Evolutionary conservation across 768 basidiomycete genomes (phyloP).

Genomic region (Suillus brevipes): DNA sequence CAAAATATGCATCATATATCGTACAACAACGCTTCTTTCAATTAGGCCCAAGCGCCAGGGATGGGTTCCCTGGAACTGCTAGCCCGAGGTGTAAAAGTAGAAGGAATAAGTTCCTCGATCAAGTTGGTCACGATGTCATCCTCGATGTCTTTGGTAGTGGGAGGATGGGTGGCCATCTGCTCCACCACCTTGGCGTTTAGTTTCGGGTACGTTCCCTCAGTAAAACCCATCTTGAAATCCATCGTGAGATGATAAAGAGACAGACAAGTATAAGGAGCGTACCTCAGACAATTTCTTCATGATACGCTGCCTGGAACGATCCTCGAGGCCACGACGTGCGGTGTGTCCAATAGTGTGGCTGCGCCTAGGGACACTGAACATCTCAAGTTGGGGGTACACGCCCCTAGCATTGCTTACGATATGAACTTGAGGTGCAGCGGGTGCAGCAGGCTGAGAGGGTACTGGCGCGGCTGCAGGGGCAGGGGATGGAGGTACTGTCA

Average conservation of each 20-base stretch:
- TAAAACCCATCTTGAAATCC: conserved; percentile 69
- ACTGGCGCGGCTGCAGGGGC: conserved; percentile 18
- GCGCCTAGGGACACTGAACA: conserved; percentile 54
- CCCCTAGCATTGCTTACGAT: conserved; percentile 65
- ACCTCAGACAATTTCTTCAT: conserved; percentile 56
- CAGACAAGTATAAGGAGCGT: conserved; percentile 40
- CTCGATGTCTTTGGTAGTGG: conserved; percentile 55
- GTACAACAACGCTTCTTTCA: neutral
- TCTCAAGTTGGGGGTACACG: conserved; percentile 61
- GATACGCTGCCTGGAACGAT: conserved; percentile 45
- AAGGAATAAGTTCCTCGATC: conserved; percentile 57
- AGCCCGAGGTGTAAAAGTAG: conserved; percentile 38
- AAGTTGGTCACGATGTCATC: conserved; percentile 66
- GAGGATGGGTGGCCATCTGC: conserved; percentile 43
- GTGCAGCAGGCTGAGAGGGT: conserved; percentile 11
- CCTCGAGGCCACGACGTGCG: conserved; percentile 17
- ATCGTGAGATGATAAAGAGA: conserved; percentile 12
- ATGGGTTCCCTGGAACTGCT: conserved; percentile 33
- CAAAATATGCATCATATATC: neutral
- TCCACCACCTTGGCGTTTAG: conserved; percentile 51
- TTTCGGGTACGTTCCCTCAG: conserved; percentile 53
- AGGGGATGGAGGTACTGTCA: conserved; percentile 8
- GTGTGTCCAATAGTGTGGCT: conserved; percentile 34
- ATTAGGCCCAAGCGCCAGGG: conserved; percentile 50
- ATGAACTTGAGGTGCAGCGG: conserved; percentile 32